Evolutionary conservation across 352 stramenopile genomes (phyloP).

Genomic region (Peronospora farinosa): DNA sequence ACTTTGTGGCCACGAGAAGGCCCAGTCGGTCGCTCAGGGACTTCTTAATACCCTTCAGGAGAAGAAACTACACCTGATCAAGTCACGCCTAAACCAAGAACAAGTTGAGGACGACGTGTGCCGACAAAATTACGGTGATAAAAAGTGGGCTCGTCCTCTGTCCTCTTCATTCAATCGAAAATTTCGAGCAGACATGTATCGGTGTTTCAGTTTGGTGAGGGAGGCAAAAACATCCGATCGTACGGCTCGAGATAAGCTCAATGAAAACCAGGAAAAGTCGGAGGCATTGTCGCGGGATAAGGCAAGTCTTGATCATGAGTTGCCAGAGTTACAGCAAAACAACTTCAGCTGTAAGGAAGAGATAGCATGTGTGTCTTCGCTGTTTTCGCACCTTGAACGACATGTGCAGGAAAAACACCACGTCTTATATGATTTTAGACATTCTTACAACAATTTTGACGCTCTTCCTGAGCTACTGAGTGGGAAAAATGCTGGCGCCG

Average conservation of each 20-base stretch:
- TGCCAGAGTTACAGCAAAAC: constrained; percentile 41
- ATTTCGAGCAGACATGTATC: constrained; percentile 61
- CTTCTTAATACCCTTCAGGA: constrained; percentile 57
- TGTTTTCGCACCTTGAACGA: constrained; percentile 45
- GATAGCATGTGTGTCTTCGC: constrained; percentile 36
- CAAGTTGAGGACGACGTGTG: constrained; percentile 65
- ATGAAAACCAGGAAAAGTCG: constrained; percentile 30
- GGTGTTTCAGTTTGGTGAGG: constrained; percentile 65
- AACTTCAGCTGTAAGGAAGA: constrained; percentile 53
- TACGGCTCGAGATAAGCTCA: constrained; percentile 49
- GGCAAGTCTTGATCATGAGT: constrained; percentile 44
- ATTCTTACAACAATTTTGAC: constrained; percentile 54
- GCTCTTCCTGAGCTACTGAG: constrained; percentile 45
- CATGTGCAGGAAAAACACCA: constrained; percentile 61
- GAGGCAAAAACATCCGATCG: constrained; percentile 64
- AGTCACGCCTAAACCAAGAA: constrained; percentile 48
- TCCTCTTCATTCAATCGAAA: constrained; percentile 48
- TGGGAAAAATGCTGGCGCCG: constrained; percentile 17
- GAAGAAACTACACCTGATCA: constrained; percentile 47
- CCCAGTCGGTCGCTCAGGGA: constrained; percentile 47
- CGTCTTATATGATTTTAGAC: constrained; percentile 42
- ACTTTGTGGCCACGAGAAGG: constrained; percentile 56
- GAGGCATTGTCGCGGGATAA: constrained; percentile 43
- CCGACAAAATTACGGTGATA: constrained; percentile 55
- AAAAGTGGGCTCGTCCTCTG: constrained; percentile 50